Conservation (phyloP, 2,329 filamentous ascomycete genomes). For the Sporothrix brasiliensis region DNA sequence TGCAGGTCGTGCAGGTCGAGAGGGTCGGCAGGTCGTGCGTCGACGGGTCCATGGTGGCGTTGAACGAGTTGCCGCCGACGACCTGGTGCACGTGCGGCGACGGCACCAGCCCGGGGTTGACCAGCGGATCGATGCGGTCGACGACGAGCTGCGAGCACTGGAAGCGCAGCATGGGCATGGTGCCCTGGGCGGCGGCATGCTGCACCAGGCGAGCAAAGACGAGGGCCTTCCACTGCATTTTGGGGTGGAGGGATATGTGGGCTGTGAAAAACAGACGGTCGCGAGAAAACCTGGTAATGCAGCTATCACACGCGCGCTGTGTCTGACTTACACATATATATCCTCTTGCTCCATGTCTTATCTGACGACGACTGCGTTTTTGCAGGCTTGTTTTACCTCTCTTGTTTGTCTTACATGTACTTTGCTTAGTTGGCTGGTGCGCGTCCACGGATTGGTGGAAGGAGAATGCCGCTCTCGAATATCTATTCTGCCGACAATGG, state of each 20-base stretch:
- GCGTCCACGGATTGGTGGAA: background rate
- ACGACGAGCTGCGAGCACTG: conserved; percentile 53
- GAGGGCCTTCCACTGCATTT: conserved; percentile 3
- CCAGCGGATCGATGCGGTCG: conserved; percentile 51
- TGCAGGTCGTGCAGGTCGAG: conserved; percentile 51
- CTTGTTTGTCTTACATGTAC: background rate
- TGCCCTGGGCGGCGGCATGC: conserved; percentile 42
- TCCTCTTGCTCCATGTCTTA: background rate
- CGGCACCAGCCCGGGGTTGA: conserved; percentile 50
- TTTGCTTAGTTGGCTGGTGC: background rate
- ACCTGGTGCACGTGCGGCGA: conserved; percentile 53
- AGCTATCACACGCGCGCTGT: background rate
- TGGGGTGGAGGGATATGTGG: background rate
- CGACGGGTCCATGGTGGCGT: conserved; percentile 48
- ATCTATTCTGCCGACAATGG: conserved; percentile 5
- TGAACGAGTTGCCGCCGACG: conserved; percentile 52
- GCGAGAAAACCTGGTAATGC: background rate
- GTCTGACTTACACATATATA: background rate
- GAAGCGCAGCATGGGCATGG: conserved; percentile 48
- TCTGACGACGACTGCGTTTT: no score
- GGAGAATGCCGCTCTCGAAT: no score
- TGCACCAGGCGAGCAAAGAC: conserved; percentile 39
- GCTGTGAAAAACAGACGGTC: background rate
- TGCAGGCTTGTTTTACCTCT: background rate
- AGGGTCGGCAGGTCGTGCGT: conserved; percentile 43